Percentiles rank a stretch among this genome's conserved stretches.
phyloP scores from a whole-genome alignment of 2,329 filamentous ascomycete genomes.

The Xylaria sp. region DNA sequence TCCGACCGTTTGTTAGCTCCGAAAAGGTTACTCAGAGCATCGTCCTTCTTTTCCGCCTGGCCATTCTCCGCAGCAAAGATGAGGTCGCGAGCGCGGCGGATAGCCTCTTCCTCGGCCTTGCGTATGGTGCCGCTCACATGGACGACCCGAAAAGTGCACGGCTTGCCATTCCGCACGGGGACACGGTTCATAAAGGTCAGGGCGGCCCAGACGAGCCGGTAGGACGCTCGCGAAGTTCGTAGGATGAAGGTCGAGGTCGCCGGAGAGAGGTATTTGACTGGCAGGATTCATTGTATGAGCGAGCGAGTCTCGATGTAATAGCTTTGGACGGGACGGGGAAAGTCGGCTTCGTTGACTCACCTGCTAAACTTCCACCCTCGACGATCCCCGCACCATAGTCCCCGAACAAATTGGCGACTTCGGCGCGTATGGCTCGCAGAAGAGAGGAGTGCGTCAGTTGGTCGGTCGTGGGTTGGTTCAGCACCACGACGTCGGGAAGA shows the following conservation, averaged over 20 bases:
- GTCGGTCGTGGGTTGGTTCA: conserved; percentile 78
- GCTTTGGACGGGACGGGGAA: too few species aligned
- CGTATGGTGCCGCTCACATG: conserved; percentile 90
- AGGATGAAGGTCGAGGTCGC: conserved; percentile 96
- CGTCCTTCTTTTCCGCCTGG: conserved; percentile 27
- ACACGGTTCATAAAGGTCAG: conserved; percentile 78
- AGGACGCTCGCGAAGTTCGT: conserved; percentile 78
- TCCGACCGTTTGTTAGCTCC: conserved; percentile 30
- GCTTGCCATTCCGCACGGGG: conserved; percentile 59
- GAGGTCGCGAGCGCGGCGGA: conserved; percentile 72
- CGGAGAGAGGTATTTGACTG: conserved; percentile 89
- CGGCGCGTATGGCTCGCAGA: conserved; percentile 68
- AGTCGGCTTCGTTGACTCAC: conserved; percentile 46
- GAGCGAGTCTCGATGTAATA: background rate
- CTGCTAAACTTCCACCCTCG: conserved; percentile 64
- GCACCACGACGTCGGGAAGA: conserved; percentile 65
- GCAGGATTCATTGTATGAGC: conserved; percentile 26
- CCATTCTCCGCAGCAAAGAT: conserved; percentile 67
- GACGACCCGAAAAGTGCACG: conserved; percentile 82
- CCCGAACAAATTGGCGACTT: conserved; percentile 76
- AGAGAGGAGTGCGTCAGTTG: conserved; percentile 68
- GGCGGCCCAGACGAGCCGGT: conserved; percentile 87
- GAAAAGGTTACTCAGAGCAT: conserved; percentile 45
- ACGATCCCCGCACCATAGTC: conserved; percentile 84
- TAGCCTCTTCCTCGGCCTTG: conserved; percentile 88